Base-by-base conservation (phyloP, 2,329 filamentous ascomycete genomes). In the Phyllosticta citrichinensis region DNA sequence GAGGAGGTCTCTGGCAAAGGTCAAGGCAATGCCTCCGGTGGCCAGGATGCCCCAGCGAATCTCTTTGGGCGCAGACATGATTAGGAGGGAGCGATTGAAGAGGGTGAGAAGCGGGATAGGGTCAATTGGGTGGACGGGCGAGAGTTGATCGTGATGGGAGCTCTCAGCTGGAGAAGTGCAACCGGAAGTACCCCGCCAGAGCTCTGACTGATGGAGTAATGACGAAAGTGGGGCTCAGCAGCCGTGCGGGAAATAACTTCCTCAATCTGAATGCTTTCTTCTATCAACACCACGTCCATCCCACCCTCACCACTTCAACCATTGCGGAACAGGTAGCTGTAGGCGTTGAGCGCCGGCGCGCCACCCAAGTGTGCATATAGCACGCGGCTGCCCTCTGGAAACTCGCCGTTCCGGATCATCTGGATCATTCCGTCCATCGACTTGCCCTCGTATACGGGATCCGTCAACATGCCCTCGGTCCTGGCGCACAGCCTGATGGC, bases 391-490 rank as follows among this genome's bases (percentile, higher is more conserved):
- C 83, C 83, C 0, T 79, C 79, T 3, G 73, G 71, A 62, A 89
- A 84, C 70, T 86, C 82, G 0, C 81, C 85, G 57, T 80, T 82
- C 64, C 75, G 80, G 19, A 88, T 82, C 75, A 89, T 74, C 69
- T 86, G 85, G 65, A 89, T 82, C 85, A 89, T 80, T 0, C 87
- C 87, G 3, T 86, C 86, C 70, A 90, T 74, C 66, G 83, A 87
- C 80, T 90, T 90, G 1, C 87, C 87, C 74, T 89, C 87, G 67
- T 90, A 90, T 1, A 90, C 87, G 0, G 87, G 87, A 68, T 90
- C 87, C 0, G 86, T 89, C 64, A 90, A 87, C 66, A 90, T 85
- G 0, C 82, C 87, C 75, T 90, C 87, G 1, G 83, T 88, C 62
- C 76, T 71, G 0, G 87, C 87, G 5, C 83, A 85, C 68, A 87